A percentile compares a stretch with the other conserved stretches of the same genome.
Conservation (phyloP, 306 rosid species). For the Vicia faba region DNA sequence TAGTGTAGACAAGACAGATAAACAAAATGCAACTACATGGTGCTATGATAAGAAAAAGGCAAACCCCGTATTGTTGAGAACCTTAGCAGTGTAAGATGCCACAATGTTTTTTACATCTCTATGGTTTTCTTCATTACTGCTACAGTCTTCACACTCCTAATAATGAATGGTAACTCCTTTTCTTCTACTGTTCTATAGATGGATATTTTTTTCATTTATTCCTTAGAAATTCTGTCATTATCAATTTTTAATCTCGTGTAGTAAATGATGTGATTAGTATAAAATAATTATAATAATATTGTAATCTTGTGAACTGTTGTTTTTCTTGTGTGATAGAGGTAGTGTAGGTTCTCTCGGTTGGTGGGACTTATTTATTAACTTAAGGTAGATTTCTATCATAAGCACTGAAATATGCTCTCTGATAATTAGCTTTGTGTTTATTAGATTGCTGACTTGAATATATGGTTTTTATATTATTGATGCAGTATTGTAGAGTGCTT, state of each 20-base stretch:
- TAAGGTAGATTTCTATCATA: constrained; percentile 58
- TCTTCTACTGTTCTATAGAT: too few species aligned
- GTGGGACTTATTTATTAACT: constrained; percentile 98
- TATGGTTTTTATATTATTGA: constrained; percentile 35
- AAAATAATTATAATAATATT: too few species aligned
- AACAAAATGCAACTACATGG: constrained; percentile 32
- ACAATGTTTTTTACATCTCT: too few species aligned
- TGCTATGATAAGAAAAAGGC: constrained; percentile 42
- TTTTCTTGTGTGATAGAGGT: constrained; percentile 57
- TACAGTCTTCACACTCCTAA: too few species aligned
- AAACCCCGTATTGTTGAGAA: constrained; percentile 89
- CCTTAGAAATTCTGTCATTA: too few species aligned
- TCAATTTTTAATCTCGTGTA: too few species aligned
- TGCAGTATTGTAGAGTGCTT: constrained; percentile 95
- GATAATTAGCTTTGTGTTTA: constrained; percentile 31
- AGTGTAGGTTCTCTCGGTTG: constrained; percentile 90
- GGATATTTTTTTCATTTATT: too few species aligned
- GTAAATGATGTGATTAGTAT: too few species aligned
- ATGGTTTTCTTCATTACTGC: too few species aligned
- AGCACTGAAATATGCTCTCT: constrained; percentile 33
- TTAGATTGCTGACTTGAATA: constrained; percentile 29
- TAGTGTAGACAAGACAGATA: constrained; percentile 33
- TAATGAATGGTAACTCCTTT: too few species aligned
- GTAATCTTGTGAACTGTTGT: too few species aligned
- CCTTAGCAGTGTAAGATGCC: constrained; percentile 78